Percentiles rank a stretch among this genome's conserved stretches.
Conservation (phyloP, 495 filamentous ascomycete species). For the Pyrenula massariospora region DNA sequence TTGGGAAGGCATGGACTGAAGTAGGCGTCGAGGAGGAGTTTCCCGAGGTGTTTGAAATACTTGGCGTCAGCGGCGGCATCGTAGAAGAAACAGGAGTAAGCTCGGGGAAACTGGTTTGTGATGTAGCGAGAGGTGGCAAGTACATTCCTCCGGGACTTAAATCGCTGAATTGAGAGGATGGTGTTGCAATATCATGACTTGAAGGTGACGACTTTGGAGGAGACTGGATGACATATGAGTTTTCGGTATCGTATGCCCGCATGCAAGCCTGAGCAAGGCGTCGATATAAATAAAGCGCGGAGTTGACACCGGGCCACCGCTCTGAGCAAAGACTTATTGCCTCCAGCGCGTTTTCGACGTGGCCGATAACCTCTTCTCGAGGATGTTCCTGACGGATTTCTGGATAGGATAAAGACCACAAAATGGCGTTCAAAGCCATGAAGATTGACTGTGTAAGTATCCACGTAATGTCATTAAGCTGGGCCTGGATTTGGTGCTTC, state of each 20-base stretch:
- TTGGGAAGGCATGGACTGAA: not conserved
- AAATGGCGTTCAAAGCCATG: conserved; percentile 72
- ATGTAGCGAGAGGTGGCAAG: not conserved
- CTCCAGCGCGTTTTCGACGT: conserved; percentile 60
- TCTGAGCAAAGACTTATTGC: conserved; percentile 63
- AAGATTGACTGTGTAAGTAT: conserved; percentile 79
- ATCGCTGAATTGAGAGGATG: not conserved
- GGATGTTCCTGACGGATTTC: conserved; percentile 61
- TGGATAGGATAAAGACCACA: conserved; percentile 79
- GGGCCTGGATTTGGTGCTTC: conserved; percentile 59
- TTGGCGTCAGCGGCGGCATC: not conserved
- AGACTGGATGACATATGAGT: conserved; percentile 54
- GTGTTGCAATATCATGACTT: not conserved
- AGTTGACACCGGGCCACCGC: conserved; percentile 79
- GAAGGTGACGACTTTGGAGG: conserved; percentile 22
- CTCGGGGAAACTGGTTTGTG: not conserved
- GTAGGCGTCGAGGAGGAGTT: not conserved
- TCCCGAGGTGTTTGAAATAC: not conserved
- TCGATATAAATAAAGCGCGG: conserved; percentile 68
- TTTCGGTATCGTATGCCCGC: conserved; percentile 65
- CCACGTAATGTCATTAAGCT: conserved; percentile 78
- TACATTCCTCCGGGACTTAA: not conserved
- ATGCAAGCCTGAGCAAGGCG: conserved; percentile 73
- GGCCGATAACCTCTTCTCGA: conserved; percentile 57
- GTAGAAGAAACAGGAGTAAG: not conserved